phyloP scores from a whole-genome alignment of 441 rosid genomes.

The Hura crepitans region DNA sequence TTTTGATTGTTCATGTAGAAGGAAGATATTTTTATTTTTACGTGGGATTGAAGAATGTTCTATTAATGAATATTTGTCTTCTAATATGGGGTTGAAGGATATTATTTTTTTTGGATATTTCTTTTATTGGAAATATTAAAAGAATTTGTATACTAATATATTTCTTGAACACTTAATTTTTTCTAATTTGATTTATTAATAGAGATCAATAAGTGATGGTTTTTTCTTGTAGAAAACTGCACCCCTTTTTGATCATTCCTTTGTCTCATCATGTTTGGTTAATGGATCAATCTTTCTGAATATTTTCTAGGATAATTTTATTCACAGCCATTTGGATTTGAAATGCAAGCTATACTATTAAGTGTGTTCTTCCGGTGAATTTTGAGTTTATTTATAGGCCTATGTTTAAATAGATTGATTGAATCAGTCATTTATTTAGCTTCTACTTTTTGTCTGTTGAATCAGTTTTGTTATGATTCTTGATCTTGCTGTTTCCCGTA shows the following conservation, averaged over 20 bases:
- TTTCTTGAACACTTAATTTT: neutral
- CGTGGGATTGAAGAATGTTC: neutral
- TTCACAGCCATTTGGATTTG: neutral
- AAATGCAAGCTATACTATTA: neutral
- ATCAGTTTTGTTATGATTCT: neutral
- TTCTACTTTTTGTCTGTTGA: neutral
- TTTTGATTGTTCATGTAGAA: neutral
- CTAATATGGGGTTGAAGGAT: too few species aligned
- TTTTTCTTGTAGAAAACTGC: neutral
- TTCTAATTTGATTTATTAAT: neutral
- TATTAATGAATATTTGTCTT: neutral
- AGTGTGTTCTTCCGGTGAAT: neutral
- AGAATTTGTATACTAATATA: neutral
- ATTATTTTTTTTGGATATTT: too few species aligned
- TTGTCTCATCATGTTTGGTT: neutral
- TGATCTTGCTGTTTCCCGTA: neutral
- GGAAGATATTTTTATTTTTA: neutral
- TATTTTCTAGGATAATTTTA: neutral
- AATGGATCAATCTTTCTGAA: neutral
- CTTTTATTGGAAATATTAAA: neutral
- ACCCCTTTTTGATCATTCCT: neutral
- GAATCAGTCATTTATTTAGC: neutral
- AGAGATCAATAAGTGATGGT: neutral
- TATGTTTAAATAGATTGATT: neutral
- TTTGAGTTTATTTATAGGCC: neutral